Evolutionary conservation across 2,329 filamentous ascomycete genomes (phyloP).

Genomic region (Dothideomycetes sp.): DNA sequence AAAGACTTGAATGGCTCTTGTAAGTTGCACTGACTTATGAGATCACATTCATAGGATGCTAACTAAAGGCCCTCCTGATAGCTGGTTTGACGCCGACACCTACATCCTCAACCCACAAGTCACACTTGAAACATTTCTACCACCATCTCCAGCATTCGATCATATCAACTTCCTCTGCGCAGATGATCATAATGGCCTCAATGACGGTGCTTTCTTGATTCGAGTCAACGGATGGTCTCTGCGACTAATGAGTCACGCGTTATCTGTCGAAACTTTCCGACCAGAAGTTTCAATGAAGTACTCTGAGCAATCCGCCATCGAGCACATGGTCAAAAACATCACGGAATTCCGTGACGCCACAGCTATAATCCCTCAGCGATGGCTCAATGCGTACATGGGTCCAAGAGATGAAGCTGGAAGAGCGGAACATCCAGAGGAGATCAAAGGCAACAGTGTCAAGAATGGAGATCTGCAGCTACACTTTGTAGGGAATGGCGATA

Average conservation of each 20-base stretch:
- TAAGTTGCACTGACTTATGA: not conserved
- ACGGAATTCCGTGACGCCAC: constrained; percentile 4
- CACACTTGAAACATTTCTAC: constrained; percentile 29
- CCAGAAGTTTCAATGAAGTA: constrained; percentile 28
- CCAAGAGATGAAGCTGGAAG: not conserved
- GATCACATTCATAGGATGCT: no score
- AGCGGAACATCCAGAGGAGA: not conserved
- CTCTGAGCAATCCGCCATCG: constrained; percentile 31
- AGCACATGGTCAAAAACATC: constrained; percentile 20
- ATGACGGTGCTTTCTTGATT: constrained; percentile 32
- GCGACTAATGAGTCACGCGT: not conserved
- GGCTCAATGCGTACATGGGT: constrained; percentile 30
- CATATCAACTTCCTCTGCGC: constrained; percentile 26
- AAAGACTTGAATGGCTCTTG: constrained; percentile 32
- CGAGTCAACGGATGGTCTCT: constrained; percentile 26
- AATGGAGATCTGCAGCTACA: not conserved
- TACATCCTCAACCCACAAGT: constrained; percentile 32
- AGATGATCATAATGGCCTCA: constrained; percentile 31
- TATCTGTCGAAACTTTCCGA: constrained; percentile 25
- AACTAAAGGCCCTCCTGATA: not conserved
- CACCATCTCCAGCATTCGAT: constrained; percentile 23
- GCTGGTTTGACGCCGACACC: constrained; percentile 33
- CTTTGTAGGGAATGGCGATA: not conserved
- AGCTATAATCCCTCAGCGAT: constrained; percentile 24
- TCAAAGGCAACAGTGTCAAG: not conserved